Percentiles rank a stretch among this genome's conserved stretches.
Evolutionary conservation across 371 early-diverging fungal genomes (phyloP).

Genomic region (Mortierella sp.): DNA sequence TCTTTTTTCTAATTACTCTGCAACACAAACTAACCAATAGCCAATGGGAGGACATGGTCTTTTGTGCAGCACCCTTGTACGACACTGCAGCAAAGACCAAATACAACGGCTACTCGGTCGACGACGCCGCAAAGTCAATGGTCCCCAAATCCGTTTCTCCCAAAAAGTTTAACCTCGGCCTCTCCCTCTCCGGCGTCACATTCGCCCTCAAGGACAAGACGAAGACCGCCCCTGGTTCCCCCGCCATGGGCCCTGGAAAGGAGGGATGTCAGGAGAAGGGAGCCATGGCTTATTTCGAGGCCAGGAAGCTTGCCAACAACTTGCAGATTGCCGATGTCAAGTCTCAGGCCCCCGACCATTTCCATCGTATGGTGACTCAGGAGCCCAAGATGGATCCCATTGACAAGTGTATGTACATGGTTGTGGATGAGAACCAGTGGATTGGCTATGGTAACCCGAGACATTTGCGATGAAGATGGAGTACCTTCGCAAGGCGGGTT

Average conservation of each 20-base stretch:
- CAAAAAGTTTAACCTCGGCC: conserved; percentile 50
- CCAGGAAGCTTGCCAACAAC: conserved; percentile 34
- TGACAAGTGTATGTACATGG: conserved; percentile 57
- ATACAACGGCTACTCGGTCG: conserved; percentile 53
- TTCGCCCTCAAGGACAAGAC: conserved; percentile 51
- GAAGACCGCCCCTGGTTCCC: conserved; percentile 37
- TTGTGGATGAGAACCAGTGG: conserved; percentile 52
- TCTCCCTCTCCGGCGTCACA: conserved; percentile 53
- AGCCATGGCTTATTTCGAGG: conserved; percentile 53
- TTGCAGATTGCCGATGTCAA: conserved; percentile 27
- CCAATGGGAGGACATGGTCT: conserved; percentile 58
- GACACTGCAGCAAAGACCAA: conserved; percentile 45
- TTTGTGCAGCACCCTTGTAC: conserved; percentile 49
- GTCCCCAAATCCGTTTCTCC: conserved; percentile 41
- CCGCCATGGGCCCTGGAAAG: conserved; percentile 46
- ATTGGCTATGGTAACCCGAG: conserved; percentile 47
- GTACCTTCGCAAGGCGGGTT: conserved; percentile 38
- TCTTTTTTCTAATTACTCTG: neutral
- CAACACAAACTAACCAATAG: conserved; percentile 3
- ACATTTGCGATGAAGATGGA: conserved; percentile 48
- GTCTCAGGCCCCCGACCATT: conserved; percentile 22
- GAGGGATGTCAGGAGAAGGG: conserved; percentile 54
- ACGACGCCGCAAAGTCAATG: conserved; percentile 51
- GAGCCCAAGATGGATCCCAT: conserved; percentile 35
- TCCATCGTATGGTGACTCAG: conserved; percentile 37